phyloP scores from a whole-genome alignment of 306 rosid species.

The Prunus mume region DNA sequence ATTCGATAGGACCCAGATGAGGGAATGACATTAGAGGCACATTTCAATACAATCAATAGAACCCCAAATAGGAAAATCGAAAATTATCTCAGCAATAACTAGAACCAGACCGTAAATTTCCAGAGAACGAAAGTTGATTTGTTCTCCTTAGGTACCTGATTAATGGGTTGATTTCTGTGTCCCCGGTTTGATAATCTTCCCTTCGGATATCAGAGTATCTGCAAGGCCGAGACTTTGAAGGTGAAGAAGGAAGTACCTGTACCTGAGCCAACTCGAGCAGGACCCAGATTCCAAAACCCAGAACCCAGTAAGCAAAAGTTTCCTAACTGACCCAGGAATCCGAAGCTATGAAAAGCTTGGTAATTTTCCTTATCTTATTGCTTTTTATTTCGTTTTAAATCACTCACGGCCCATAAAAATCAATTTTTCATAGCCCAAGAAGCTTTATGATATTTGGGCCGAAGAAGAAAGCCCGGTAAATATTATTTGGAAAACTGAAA shows the following conservation, averaged over 20 bases:
- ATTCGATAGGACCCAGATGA: background rate
- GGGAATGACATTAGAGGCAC: background rate
- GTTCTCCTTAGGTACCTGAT: conserved; percentile 6
- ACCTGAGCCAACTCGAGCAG: background rate
- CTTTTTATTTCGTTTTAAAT: background rate
- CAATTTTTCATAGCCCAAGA: background rate
- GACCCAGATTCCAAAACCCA: conserved; percentile 6
- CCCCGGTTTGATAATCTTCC: background rate
- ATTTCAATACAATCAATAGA: background rate
- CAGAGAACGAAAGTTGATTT: background rate
- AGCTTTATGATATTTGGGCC: background rate
- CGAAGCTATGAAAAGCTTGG: background rate
- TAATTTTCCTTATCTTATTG: background rate
- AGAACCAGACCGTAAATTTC: background rate
- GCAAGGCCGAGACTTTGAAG: background rate
- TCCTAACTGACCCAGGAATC: background rate
- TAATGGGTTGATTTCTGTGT: background rate
- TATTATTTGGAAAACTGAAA: too few species aligned
- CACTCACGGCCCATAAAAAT: background rate
- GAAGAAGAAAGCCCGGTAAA: background rate
- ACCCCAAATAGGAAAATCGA: background rate
- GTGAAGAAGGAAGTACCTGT: background rate
- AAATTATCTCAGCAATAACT: background rate
- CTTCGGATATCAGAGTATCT: background rate
- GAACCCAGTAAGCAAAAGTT: background rate